phyloP scores from a whole-genome alignment of 2,329 filamentous ascomycete genomes.

The Neurospora crassa region DNA sequence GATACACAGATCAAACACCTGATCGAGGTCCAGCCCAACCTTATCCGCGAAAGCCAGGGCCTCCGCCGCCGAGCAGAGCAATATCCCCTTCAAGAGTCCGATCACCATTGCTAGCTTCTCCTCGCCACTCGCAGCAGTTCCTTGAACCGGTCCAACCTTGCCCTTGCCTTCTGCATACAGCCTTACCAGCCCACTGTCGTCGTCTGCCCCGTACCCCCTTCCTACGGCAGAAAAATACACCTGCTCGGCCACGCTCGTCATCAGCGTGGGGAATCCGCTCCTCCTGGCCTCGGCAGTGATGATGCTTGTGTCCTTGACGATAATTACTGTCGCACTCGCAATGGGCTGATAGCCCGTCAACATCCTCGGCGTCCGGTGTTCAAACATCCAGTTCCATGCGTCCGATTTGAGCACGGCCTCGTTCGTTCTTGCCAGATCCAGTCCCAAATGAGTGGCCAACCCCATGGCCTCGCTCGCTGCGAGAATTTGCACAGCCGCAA shows the following conservation, averaged over 20 bases:
- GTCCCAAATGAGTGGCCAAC: constrained; percentile 44
- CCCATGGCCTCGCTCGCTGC: constrained; percentile 51
- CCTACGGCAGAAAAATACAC: constrained; percentile 51
- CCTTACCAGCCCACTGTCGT: constrained; percentile 34
- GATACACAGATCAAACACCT: constrained; percentile 34
- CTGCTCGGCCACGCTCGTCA: constrained; percentile 55
- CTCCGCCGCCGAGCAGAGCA: constrained; percentile 34
- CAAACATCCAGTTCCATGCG: constrained; percentile 53
- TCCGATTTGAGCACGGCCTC: constrained; percentile 35
- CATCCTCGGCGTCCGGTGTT: constrained; percentile 48
- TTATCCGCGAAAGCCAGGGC: constrained; percentile 30
- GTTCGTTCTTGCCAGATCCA: constrained; percentile 35
- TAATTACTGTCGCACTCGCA: constrained; percentile 50
- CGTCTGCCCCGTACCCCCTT: constrained; percentile 41
- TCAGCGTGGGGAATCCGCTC: constrained; percentile 47
- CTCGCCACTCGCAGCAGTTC: constrained; percentile 22
- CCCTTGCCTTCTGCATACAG: constrained; percentile 31
- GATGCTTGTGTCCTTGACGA: constrained; percentile 53
- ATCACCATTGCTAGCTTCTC: constrained; percentile 29
- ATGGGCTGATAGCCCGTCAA: constrained; percentile 42
- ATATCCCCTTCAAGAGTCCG: constrained; percentile 32
- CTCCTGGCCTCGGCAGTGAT: constrained; percentile 56
- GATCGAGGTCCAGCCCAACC: constrained; percentile 34
- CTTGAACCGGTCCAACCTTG: constrained; percentile 22
- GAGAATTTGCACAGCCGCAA: constrained; percentile 54